Evolutionary conservation across 2,329 filamentous ascomycete genomes (phyloP).

Genomic region (Ascochyta rabiei): DNA sequence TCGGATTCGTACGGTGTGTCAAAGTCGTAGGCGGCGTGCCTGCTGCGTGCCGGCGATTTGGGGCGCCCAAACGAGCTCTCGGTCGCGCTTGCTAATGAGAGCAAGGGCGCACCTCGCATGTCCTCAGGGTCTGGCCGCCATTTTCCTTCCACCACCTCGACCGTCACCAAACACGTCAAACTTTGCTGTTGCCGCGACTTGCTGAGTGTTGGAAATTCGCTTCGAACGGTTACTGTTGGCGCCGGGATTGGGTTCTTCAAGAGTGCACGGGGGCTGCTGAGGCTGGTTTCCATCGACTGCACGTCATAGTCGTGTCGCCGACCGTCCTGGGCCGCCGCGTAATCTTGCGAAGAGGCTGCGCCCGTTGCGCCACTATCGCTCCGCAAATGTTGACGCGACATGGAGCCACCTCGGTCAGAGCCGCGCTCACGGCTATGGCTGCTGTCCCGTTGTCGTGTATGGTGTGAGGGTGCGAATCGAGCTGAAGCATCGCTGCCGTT

Average conservation of each 20-base stretch:
- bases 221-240: slow-evolving; percentile 90
- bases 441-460: slow-evolving; percentile 43
- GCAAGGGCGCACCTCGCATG: slow-evolving; percentile 60
- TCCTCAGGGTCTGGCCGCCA: slow-evolving; percentile 89
- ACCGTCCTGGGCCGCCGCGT: slow-evolving; percentile 74
- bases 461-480: slow-evolving; percentile 36
- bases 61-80: slow-evolving; percentile 50
- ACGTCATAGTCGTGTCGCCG: slow-evolving; percentile 93
- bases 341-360: slow-evolving; percentile 76
- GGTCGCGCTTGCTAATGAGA: slow-evolving; percentile 55
- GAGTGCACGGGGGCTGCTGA: slow-evolving; percentile 72
- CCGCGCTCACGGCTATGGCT: slow-evolving; percentile 47
- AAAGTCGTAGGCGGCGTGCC: slow-evolving; percentile 33
- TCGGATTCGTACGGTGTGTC: slow-evolving; percentile 72
- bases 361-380: slow-evolving; percentile 80
- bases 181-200: slow-evolving; percentile 93
- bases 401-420: slow-evolving; percentile 48
- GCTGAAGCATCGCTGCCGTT: slow-evolving; percentile 43
- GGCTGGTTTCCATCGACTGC: slow-evolving; percentile 90
- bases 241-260: slow-evolving; percentile 87
- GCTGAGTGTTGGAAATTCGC: slow-evolving; percentile 93
- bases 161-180: slow-evolving; percentile 88
- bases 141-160: slow-evolving; percentile 91
- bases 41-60: slow-evolving; percentile 65
- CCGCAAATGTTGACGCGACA: slow-evolving; percentile 64